These are phyloP conservation scores for Arbutus unedo DNA, from an alignment of 148 eudicot species.

Conservation along the genomic window DNA sequence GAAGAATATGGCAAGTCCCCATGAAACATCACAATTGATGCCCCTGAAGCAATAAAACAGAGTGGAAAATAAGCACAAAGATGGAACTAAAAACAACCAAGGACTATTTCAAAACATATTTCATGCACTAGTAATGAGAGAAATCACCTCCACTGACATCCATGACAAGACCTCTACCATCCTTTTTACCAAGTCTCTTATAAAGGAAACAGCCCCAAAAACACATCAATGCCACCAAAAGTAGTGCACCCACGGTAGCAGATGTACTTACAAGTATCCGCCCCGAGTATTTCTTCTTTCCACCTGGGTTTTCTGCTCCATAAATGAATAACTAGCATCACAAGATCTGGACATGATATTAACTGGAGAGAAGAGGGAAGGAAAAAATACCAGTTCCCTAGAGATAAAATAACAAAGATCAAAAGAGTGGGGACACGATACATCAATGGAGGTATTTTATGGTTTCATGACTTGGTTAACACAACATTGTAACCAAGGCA, in stretches of 20 bases:
- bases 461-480: background rate
- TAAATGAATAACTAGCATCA: background rate
- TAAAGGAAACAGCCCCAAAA: slow-evolving; percentile 98
- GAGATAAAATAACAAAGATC: background rate
- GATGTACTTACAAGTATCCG: slow-evolving; percentile 83
- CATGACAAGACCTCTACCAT: slow-evolving; percentile 69
- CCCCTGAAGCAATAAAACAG: slow-evolving; percentile 54
- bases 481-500: background rate
- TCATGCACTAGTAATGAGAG: slow-evolving; percentile 12
- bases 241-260: slow-evolving; percentile 93
- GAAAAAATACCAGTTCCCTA: background rate
- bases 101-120: background rate
- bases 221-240: slow-evolving; percentile 96
- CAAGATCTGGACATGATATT: background rate
- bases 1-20: slow-evolving; percentile 97
- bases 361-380: background rate
- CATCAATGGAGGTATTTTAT: background rate
- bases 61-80: background rate
- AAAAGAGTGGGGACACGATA: background rate
- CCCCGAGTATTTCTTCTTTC: slow-evolving; percentile 67
- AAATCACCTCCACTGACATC: slow-evolving; percentile 82
- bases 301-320: slow-evolving; percentile 41
- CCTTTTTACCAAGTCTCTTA: slow-evolving; percentile 89
- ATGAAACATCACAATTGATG: slow-evolving; percentile 97
- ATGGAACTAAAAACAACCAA: slow-evolving; percentile 7